Evolutionary conservation across 192 early-diverging fungal genomes (phyloP).

Genomic region (Diversispora epigaea): DNA sequence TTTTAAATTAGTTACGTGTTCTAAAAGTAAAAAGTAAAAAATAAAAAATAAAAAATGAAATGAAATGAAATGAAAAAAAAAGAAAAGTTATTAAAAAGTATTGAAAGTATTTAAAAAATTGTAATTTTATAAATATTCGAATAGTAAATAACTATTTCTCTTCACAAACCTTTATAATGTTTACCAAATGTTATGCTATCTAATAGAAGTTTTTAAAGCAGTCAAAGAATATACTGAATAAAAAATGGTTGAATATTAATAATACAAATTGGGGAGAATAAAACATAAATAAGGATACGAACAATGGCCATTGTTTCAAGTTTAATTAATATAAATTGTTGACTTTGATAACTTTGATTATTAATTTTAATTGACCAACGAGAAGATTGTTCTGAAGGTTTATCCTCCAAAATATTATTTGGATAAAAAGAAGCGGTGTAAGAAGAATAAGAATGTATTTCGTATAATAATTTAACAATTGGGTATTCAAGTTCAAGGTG

Average conservation of each 20-base stretch:
- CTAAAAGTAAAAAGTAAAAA: not conserved
- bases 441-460: constrained; percentile 74
- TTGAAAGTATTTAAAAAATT: no score
- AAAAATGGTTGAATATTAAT: no score
- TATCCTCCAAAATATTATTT: constrained; percentile 76
- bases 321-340: constrained; percentile 87
- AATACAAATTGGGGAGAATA: no score
- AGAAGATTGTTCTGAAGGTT: constrained; percentile 85
- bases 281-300: constrained; percentile 51
- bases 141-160: no score
- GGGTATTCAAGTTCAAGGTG: not conserved
- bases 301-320: constrained; percentile 83
- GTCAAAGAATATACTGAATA: no score
- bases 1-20: constrained; percentile 94
- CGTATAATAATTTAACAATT: constrained; percentile 50
- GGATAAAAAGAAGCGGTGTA: constrained; percentile 85
- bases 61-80: no score
- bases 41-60: not conserved
- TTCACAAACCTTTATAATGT: no score
- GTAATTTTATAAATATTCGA: no score
- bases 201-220: not conserved
- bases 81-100: no score
- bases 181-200: not conserved
- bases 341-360: constrained; percentile 61
- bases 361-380: constrained; percentile 86